These are phyloP conservation scores for Stephanodiscus triporus DNA, from an alignment of 108 stramenopile genomes.

Conservation along the genomic window DNA sequence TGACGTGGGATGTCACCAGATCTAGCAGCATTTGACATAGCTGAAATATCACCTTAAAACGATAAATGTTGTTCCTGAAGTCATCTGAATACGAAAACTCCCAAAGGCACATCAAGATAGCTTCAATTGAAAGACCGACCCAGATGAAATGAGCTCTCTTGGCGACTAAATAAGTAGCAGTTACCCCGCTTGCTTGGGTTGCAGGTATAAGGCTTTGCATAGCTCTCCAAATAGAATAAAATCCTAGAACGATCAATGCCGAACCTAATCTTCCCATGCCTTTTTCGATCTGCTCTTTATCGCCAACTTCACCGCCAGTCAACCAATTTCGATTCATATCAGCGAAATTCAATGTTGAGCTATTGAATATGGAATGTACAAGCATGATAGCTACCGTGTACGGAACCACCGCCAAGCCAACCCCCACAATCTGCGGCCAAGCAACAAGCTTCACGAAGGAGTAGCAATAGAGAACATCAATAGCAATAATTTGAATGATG, in stretches of 20 bases:
- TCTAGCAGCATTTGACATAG: slow-evolving; percentile 67
- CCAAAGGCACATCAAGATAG: slow-evolving; percentile 58
- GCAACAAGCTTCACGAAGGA: slow-evolving; percentile 63
- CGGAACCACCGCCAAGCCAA: slow-evolving; percentile 61
- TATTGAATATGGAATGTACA: slow-evolving; percentile 56
- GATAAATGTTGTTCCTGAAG: slow-evolving; percentile 66
- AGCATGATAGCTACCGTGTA: slow-evolving; percentile 48
- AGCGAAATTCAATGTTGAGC: slow-evolving; percentile 53
- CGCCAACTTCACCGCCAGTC: slow-evolving; percentile 48
- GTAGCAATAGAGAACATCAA: too few species aligned
- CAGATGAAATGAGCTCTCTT: slow-evolving; percentile 78
- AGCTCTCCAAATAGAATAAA: slow-evolving; percentile 54
- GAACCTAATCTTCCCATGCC: slow-evolving; percentile 70
- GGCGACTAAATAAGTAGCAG: slow-evolving; percentile 51
- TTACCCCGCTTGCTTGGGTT: slow-evolving; percentile 18
- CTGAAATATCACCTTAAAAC: slow-evolving; percentile 72
- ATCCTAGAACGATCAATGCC: slow-evolving; percentile 61
- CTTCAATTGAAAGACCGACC: slow-evolving; percentile 44
- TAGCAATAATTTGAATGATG: too few species aligned
- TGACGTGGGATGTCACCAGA: slow-evolving; percentile 47
- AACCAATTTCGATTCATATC: slow-evolving; percentile 64
- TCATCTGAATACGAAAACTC: slow-evolving; percentile 81
- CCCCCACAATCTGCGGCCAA: slow-evolving; percentile 68
- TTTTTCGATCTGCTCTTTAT: slow-evolving; percentile 54
- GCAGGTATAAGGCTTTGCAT: slow-evolving; percentile 46